Base-by-base conservation (phyloP, 331 rosid genomes). In the Malus hybrid region DNA sequence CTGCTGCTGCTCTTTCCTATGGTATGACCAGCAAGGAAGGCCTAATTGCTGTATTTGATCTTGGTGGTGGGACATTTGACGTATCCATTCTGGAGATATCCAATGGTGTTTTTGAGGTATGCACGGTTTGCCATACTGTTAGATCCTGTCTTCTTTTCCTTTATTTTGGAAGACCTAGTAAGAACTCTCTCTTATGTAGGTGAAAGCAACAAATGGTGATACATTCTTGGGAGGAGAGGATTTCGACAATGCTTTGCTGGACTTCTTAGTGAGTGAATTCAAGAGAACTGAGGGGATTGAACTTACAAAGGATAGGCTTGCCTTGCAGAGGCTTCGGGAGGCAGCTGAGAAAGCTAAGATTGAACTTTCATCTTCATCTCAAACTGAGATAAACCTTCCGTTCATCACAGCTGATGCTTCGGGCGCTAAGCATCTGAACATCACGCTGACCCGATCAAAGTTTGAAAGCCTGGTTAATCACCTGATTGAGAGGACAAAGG, bases 11-110 rank as follows among this genome's bases (percentile, higher is more conserved):
- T 28, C 97, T 93, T 75, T 93, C 98, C 13, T 93, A 93, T 71
- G 98, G 98, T 44, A 91, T 91, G 98, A 93, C 85, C 88, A 93
- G 87, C 76, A 93, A 91, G 84, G 98, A 93, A 77, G 98, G 98
- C 31, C 85, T 91, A 15, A 91, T 91, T 70, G 98, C 96, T 2
- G 98, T 89, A 48, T 93, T 93, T 72, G 98, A 93, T 75, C 98
- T 93, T 79, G 98, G 98, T 27, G 98, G 98, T 78, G 98, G 98
- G 72, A 93, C 98, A 36, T 93, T 93, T 71, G 98, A 93, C 87
- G 98, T 93, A 28, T 93, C 98, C 86, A 90, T 93, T 80, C 79
- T 93, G 96, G 98, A 93, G 87, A 93, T 93, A 33, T 93, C 98
- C 9, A 91, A 88, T 80, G 98, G 98, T 80, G 98, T 93, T 71